Evolutionary conservation across 352 stramenopile species (phyloP), one percentile per base, ranked within the genome.

Genomic region (Pythium myriotylum): DNA sequence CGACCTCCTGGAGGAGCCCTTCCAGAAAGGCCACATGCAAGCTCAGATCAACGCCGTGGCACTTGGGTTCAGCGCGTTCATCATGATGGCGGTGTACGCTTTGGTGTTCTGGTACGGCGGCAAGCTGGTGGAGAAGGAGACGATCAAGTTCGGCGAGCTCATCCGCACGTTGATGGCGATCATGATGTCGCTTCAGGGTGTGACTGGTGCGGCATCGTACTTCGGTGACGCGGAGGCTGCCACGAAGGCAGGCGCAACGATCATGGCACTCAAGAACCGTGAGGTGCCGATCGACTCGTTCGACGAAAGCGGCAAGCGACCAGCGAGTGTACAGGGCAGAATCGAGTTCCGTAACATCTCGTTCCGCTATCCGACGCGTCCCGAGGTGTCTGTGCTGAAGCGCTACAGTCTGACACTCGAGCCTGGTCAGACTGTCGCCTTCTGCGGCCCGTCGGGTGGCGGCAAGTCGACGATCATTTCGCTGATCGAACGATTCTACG

Each of bases 401-500:
- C n/a, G n/a, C n/a, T n/a, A n/a, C n/a, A n/a, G n/a, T n/a, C n/a
- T n/a, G n/a, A n/a, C n/a, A n/a, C n/a, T n/a, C n/a, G n/a, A n/a
- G n/a, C n/a, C n/a, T n/a, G n/a, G n/a, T n/a, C n/a, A n/a, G n/a
- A n/a, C n/a, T n/a, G n/a, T n/a, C n/a, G n/a, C n/a, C n/a, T n/a
- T n/a, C n/a, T n/a, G n/a, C n/a, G n/a, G n/a, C n/a, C n/a, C n/a
- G n/a, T n/a, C n/a, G n/a, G n/a, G n/a, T n/a, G n/a, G n/a, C n/a
- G n/a, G n/a, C n/a, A n/a, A n/a, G n/a, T n/a, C n/a, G n/a, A n/a
- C n/a, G n/a, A n/a, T n/a, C n/a, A n/a, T n/a, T n/a, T n/a, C 76
- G 4, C 63, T 98, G 0, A 60, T 97, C 14, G 74, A 96, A 62
- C 77, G 90, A 20, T 95, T 64, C 57, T 97, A 97, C 68, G 86